Base-by-base conservation (phyloP, 768 basidiomycete species). In the Podaxis sp. region DNA sequence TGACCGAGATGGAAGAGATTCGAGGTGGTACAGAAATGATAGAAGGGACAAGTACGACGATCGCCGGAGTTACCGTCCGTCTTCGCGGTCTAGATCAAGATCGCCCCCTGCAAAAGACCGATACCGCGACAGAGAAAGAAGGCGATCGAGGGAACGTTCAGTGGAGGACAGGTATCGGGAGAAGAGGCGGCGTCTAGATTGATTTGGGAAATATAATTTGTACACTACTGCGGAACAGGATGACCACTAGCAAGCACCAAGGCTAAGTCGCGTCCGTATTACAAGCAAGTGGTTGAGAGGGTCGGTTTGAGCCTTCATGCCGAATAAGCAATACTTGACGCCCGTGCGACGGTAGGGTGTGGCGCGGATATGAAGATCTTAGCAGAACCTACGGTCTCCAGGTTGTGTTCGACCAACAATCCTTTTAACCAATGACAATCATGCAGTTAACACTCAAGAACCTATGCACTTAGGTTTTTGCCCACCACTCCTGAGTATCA, bases 381-480 rank as follows among this genome's bases (percentile, higher is more conserved):
- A 2, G 44, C 30, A 59, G 33, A 28, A 48, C 49, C 6, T 33
- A 24, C 28, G 6, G 44, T 39, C 13, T 12, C 33, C 64, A 89
- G 88, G 91, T 70, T 93, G 91, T 72, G 79, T 90, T 60, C 88
- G 86, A 80, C 73, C 85, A 4, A 90, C 88, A 0, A 70, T 92
- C 15, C 93, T 69, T 93, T 84, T 87, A 2, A 67, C 71, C 9
- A 75, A 82, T 63, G 88, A 89, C 12, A 83, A 88, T 2, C 80
- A 80, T 24, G 82, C 86, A 40, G 86, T 87, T 48, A 85, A 89
- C 6, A 63, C 72, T 2, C 77, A 57, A 72, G 8, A 70, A 72
- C n/a, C 63, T 87, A 12, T 72, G 87, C 67, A 75, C 88, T 42
- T 87, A 90, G 69, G 71, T 87, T 51, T 79, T 83, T 12, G 78